Conservation (phyloP, 495 filamentous ascomycete species). For the Viridothelium virens region DNA sequence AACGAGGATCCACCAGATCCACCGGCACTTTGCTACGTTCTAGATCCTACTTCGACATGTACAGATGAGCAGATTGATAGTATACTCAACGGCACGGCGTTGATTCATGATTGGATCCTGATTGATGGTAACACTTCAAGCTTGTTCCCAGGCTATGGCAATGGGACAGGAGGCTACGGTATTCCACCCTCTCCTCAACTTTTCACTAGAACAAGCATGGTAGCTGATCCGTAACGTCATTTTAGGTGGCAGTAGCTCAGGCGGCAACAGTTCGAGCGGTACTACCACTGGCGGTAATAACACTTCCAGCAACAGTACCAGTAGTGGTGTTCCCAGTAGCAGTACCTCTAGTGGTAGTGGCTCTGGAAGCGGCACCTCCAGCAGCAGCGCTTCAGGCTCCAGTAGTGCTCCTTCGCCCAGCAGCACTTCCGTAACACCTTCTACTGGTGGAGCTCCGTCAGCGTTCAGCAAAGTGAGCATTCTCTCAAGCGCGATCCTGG, state of each 20-base stretch:
- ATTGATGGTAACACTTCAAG: slow-evolving; percentile 8
- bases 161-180: slow-evolving; percentile 2
- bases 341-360: slow-evolving; percentile 1
- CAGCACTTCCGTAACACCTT: slow-evolving; percentile 7
- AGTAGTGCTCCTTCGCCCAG: slow-evolving; percentile 1
- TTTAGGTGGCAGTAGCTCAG: slow-evolving; percentile 5
- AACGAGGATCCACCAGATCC: slow-evolving; percentile 3
- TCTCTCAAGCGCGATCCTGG: slow-evolving; percentile 1
- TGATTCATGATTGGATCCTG: slow-evolving; percentile 10
- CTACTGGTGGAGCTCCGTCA: slow-evolving; percentile 6
- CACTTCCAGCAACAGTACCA: slow-evolving; percentile 4
- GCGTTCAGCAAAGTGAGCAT: neutral
- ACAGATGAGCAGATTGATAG: slow-evolving; percentile 11
- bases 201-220: neutral
- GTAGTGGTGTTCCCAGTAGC: slow-evolving; percentile 6
- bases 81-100: slow-evolving; percentile 6
- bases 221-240: neutral
- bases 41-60: slow-evolving; percentile 11
- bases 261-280: slow-evolving; percentile 7
- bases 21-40: slow-evolving; percentile 5
- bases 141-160: slow-evolving; percentile 9
- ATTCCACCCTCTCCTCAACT: slow-evolving; percentile 2
- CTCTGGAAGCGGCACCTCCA: slow-evolving; percentile 5
- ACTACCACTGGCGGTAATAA: neutral
- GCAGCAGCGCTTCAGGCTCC: slow-evolving; percentile 1